Evolutionary conservation across 306 rosid species (phyloP).

Genomic region (Dalbergia oliveri): DNA sequence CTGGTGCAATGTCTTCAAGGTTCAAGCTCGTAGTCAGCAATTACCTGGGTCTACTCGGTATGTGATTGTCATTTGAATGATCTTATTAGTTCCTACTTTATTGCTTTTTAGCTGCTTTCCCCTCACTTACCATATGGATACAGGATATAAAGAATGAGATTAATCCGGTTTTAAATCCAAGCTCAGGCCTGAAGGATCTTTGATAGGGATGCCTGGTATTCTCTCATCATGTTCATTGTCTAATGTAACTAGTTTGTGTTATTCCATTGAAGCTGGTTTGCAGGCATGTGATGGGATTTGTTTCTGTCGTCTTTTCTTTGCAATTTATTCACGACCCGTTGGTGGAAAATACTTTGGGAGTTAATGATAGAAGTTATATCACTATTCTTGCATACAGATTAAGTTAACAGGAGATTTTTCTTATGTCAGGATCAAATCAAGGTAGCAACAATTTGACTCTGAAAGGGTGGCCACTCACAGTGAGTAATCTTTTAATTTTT

Average conservation of each 20-base stretch:
- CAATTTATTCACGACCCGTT: conserved; percentile 33
- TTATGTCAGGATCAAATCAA: conserved; percentile 88
- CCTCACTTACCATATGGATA: conserved; percentile 51
- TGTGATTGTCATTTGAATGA: conserved; percentile 42
- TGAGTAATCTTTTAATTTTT: conserved; percentile 54
- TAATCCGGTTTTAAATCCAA: conserved; percentile 89
- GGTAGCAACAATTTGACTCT: conserved; percentile 92
- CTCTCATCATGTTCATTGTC: conserved; percentile 34
- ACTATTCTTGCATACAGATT: conserved; percentile 32
- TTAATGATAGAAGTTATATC: conserved; percentile 28
- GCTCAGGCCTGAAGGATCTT: conserved; percentile 89
- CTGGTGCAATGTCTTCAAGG: conserved; percentile 87
- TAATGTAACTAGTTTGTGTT: conserved; percentile 27
- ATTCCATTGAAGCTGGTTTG: conserved; percentile 40
- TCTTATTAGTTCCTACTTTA: conserved; percentile 27
- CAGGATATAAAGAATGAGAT: conserved; percentile 96
- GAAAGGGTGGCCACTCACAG: conserved; percentile 99
- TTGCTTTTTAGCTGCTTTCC: conserved; percentile 40
- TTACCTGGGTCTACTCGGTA: conserved; percentile 90
- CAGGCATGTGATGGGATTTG: conserved; percentile 23
- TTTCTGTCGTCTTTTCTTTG: conserved; percentile 8
- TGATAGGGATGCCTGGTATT: conserved; percentile 94
- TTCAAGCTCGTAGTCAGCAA: conserved; percentile 93
- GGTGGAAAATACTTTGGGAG: conserved; percentile 37
- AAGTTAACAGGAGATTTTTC: conserved; percentile 45